Conservation (phyloP, 495 filamentous ascomycete species). For the Lichenothelia convexa region DNA sequence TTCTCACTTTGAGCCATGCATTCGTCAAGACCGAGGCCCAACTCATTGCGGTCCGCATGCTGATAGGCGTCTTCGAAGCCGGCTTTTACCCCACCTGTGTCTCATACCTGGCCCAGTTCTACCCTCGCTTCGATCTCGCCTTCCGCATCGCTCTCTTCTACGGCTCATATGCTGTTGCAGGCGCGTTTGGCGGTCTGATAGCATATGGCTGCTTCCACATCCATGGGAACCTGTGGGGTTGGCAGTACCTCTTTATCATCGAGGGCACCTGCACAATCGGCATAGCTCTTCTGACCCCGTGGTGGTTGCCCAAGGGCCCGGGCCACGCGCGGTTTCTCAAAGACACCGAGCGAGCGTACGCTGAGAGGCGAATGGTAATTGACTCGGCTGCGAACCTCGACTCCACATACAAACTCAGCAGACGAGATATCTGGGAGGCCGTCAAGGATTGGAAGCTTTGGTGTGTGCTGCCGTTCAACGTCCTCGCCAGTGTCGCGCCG, state of each 20-base stretch:
- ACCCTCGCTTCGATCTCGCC: slow-evolving; percentile 58
- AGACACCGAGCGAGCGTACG: slow-evolving; percentile 46
- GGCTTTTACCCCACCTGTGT: slow-evolving; percentile 50
- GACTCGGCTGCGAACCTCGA: slow-evolving; percentile 28
- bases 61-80: slow-evolving; percentile 44
- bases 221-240: slow-evolving; percentile 33
- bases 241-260: slow-evolving; percentile 65
- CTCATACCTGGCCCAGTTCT: slow-evolving; percentile 45
- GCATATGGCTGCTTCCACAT: slow-evolving; percentile 66
- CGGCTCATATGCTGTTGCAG: slow-evolving; percentile 54
- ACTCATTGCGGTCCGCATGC: slow-evolving; percentile 25
- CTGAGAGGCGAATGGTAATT: slow-evolving; percentile 54
- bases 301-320: slow-evolving; percentile 49
- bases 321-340: slow-evolving; percentile 44
- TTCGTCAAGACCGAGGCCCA: slow-evolving; percentile 8
- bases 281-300: no score
- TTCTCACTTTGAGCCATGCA: slow-evolving; percentile 8
- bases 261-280: slow-evolving; percentile 46
- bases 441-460: slow-evolving; percentile 33
- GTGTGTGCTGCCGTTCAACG: slow-evolving; percentile 32
- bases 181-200: slow-evolving; percentile 54
- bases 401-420: slow-evolving; percentile 23
- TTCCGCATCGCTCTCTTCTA: slow-evolving; percentile 64
- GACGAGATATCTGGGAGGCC: slow-evolving; percentile 30
- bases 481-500: slow-evolving; percentile 32